Conservation (phyloP, 352 stramenopile genomes). For the Blastocystis sp. region DNA sequence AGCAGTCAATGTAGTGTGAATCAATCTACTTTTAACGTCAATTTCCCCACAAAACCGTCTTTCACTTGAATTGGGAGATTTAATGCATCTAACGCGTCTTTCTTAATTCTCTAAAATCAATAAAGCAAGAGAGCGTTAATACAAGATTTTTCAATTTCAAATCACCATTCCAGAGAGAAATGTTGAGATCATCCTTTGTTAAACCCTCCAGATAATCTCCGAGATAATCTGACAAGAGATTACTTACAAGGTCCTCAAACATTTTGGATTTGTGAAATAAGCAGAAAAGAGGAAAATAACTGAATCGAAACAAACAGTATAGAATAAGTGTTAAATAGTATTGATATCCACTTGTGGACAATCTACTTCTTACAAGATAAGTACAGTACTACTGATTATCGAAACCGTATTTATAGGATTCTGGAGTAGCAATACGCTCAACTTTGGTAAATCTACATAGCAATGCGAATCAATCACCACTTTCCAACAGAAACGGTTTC, state of each 20-base stretch:
- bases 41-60: constrained; percentile 18
- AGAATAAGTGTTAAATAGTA: too few species aligned
- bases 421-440: background rate
- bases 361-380: too few species aligned
- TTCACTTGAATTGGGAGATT: constrained; percentile 55
- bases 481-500: background rate
- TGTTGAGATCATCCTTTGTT: constrained; percentile 40
- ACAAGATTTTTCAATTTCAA: constrained; percentile 51
- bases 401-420: too few species aligned
- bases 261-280: background rate
- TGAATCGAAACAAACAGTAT: too few species aligned
- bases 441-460: background rate
- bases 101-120: constrained; percentile 36
- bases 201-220: constrained; percentile 50
- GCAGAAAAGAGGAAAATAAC: too few species aligned
- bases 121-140: background rate
- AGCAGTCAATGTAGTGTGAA: background rate
- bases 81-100: background rate
- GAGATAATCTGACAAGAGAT: constrained; percentile 41
- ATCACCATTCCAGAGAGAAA: constrained; percentile 40
- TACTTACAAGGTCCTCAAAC: constrained; percentile 60
- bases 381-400: too few species aligned
- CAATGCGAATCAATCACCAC: background rate
- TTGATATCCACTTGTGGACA: too few species aligned
- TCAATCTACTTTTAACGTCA: constrained; percentile 40